Base-by-base conservation (phyloP, 2,329 filamentous ascomycete genomes). In the Cercospora sp. region DNA sequence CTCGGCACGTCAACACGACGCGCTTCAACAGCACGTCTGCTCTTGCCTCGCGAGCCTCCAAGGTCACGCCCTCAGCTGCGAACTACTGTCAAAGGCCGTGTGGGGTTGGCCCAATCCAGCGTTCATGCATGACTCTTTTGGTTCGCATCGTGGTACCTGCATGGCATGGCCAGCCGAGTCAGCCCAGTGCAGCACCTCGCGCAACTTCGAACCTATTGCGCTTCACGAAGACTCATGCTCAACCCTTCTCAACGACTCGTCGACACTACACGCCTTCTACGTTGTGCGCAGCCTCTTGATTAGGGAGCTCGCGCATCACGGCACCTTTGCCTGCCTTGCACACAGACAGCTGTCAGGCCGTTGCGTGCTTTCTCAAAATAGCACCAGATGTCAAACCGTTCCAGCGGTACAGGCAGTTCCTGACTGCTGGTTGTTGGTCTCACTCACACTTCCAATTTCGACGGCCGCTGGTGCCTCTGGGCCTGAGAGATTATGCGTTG, bases 261-360 rank as follows among this genome's bases (percentile, higher is more conserved):
- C 48, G 18, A 3, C 48, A 48, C 1, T 18, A 48, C 45, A 48
- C 20, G 8, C 45, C 45, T 48, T 48, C 45, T 23, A 48, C 45
- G 45, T 48, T 48, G 45, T 48, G 45, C 45, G 45, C 45, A 48
- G 45, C 45, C 20, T 18, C 45, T 48, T 20, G 18, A 20, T 12
- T 48, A 8, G 16, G 16, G 16, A 42, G 36, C 36, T 42, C n/a
- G 36, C 36, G 16, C 36, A 42, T 42, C 36, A 42, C n/a, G 36
- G 16, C 36, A 42, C 36, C n/a, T 9, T 6, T 42, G 36, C 36
- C 36, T 42, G 36, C 16, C 36, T n/a, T 18, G 53, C 53, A 58
- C 16, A 58, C 53, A 58, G 53, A 58, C 53, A 58, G 53, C 53
- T 60, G 57, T 60, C 57, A 60, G 6, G 57, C 57, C 57, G 57